Percentiles rank a stretch among this genome's conserved stretches.
These are phyloP conservation scores for Arthrinium phaeospermum DNA, from an alignment of 2,329 filamentous ascomycete species.

Conservation along the genomic window DNA sequence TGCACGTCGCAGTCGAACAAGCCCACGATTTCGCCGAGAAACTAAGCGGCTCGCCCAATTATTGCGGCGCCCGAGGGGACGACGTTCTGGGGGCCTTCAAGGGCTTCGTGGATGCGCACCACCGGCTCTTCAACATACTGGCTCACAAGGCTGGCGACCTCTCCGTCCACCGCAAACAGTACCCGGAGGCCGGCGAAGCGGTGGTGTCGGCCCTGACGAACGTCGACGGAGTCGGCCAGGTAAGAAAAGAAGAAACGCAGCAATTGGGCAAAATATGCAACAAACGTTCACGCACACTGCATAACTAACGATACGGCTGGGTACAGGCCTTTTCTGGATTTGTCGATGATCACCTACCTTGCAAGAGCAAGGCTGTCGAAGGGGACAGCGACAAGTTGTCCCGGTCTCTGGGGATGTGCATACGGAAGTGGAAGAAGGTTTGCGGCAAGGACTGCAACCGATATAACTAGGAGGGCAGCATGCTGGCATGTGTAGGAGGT, in stretches of 20 bases:
- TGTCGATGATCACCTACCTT: background rate
- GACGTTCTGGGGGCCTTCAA: background rate
- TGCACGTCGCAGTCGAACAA: background rate
- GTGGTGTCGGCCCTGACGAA: background rate
- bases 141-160: background rate
- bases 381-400: background rate
- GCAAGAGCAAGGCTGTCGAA: background rate
- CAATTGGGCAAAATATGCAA: background rate
- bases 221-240: background rate
- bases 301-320: background rate
- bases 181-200: background rate
- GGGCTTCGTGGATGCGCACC: background rate
- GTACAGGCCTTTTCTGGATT: background rate
- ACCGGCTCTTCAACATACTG: slow-evolving; percentile 6
- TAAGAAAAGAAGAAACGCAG: background rate
- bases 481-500: background rate
- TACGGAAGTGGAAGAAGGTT: background rate
- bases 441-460: background rate
- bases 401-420: background rate
- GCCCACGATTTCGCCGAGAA: background rate
- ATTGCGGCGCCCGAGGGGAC: background rate
- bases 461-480: background rate
- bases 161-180: background rate
- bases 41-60: background rate
- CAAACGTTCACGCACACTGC: background rate